Base-by-base conservation (phyloP, 2,329 filamentous ascomycete genomes). In the Colletotrichum falcatum region DNA sequence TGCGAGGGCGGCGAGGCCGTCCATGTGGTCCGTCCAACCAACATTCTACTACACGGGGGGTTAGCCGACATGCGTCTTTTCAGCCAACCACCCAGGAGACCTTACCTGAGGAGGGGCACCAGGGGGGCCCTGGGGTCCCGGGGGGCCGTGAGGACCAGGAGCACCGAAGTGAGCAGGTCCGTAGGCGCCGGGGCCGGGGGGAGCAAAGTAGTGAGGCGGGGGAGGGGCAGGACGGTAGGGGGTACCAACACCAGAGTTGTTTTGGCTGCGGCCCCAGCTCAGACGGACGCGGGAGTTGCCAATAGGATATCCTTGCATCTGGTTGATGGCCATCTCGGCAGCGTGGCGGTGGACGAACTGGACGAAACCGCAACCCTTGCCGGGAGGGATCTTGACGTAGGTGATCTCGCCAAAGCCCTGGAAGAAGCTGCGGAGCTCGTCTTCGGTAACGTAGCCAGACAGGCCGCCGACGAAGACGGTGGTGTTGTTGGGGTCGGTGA, bases 301-400 rank as follows among this genome's bases (percentile, higher is more conserved):
- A 78, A 99, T 99, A 30, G 96, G 96, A 81, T 99, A 99, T 72
- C 96, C 96, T 84, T 99, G 96, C 96, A 99, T 99, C 85, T 99
- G 96, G 85, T 99, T 99, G 89, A 99, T 99, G 76, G 96, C 96
- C 96, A 99, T 99, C 86, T 99, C 96, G 18, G 96, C 96, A 63
- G 96, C 96, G 79, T 99, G 96, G 75, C 96, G 94, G 85, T 99
- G 96, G 67, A 99, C 96, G 77, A 99, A 99, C 83, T 99, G 96
- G 70, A 99, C 96, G 80, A 99, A 99, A 69, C 96, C 96, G 79
- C 96, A 99, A 76, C 96, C 96, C 89, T 99, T 99, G 85, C 96
- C 96, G 74, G 96, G 95, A 64, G 96, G 96, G 70, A 99, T 99
- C 91, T 99, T 99, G 86, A 99, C 96, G 81, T 99, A 99, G 77